A percentile compares a stretch with the other conserved stretches of the same genome.
Evolutionary conservation across 805 yeast species (phyloP).

Genomic region (Wickerhamiella kazuoi): DNA sequence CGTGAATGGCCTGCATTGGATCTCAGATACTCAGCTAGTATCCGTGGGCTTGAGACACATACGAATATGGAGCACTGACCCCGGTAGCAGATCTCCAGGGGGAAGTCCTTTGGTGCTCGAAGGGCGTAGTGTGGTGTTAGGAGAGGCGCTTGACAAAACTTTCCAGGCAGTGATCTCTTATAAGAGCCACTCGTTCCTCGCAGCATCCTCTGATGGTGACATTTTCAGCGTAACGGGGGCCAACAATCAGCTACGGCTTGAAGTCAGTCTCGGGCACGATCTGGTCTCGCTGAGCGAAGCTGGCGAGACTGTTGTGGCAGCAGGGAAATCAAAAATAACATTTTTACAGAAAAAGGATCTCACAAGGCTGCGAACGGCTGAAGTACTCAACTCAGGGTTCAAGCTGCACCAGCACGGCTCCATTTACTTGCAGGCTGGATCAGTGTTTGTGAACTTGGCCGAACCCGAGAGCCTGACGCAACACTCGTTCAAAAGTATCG

Average conservation of each 20-base stretch:
- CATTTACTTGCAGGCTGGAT: background rate
- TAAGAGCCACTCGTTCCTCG: constrained; percentile 16
- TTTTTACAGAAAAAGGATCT: background rate
- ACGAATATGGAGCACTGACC: constrained; percentile 39
- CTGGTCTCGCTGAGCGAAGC: background rate
- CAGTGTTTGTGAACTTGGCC: background rate
- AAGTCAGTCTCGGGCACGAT: background rate
- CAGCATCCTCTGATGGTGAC: constrained; percentile 8
- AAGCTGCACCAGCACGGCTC: background rate
- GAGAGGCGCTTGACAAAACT: constrained; percentile 30
- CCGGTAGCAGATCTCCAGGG: constrained; percentile 7
- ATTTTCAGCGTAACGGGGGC: constrained; percentile 1
- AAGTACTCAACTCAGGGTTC: background rate
- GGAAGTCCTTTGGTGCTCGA: constrained; percentile 22
- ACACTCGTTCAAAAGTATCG: background rate
- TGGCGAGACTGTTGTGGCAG: background rate
- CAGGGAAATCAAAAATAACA: background rate
- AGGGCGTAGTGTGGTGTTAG: constrained; percentile 45
- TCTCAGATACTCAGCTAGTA: constrained; percentile 28
- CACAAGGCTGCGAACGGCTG: background rate
- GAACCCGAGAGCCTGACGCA: background rate
- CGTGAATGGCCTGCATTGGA: constrained; percentile 41
- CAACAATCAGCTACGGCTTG: background rate
- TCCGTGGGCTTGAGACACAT: constrained; percentile 47
- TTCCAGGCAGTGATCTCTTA: constrained; percentile 27